A percentile compares a stretch with the other conserved stretches of the same genome.
These are phyloP conservation scores for Magnusiomyces clavatus DNA, from an alignment of 1,139 yeast species.

Conservation along the genomic window DNA sequence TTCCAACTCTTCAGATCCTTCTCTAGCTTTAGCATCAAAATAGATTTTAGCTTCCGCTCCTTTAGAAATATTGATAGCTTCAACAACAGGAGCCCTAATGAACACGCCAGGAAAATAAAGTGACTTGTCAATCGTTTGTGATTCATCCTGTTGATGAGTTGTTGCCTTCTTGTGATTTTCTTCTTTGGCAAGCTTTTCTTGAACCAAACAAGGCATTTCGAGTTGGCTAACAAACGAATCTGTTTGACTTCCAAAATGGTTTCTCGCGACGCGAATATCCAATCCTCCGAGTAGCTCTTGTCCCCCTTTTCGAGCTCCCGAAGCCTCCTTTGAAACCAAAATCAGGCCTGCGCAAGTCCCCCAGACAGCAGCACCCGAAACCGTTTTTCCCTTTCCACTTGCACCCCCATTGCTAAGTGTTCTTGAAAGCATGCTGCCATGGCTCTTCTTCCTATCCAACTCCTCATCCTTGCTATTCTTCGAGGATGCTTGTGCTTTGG, in stretches of 20 bases:
- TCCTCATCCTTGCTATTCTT: neutral
- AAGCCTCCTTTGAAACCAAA: constrained; percentile 49
- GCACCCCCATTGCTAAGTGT: neutral
- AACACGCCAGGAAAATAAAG: constrained; percentile 50
- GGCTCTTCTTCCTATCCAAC: neutral
- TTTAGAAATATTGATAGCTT: constrained; percentile 27
- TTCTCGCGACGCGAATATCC: constrained; percentile 56
- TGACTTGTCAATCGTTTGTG: neutral
- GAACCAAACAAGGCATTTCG: constrained; percentile 45
- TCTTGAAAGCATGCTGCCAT: no score
- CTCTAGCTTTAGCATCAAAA: constrained; percentile 9
- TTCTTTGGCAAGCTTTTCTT: constrained; percentile 27
- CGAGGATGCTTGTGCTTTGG: constrained; percentile 18
- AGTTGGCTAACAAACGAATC: constrained; percentile 53
- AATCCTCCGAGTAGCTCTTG: constrained; percentile 61
- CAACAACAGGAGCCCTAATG: constrained; percentile 73
- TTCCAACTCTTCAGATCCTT: neutral
- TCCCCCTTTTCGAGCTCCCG: constrained; percentile 40
- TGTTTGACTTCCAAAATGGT: constrained; percentile 74
- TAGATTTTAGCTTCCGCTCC: neutral
- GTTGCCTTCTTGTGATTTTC: constrained; percentile 14
- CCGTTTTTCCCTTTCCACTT: neutral
- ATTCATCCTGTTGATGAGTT: constrained; percentile 2
- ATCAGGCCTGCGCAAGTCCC: constrained; percentile 87
- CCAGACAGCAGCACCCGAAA: constrained; percentile 51